Conservation (phyloP, 2,329 filamentous ascomycete genomes). For the Purpureocillium takamizusanense region DNA sequence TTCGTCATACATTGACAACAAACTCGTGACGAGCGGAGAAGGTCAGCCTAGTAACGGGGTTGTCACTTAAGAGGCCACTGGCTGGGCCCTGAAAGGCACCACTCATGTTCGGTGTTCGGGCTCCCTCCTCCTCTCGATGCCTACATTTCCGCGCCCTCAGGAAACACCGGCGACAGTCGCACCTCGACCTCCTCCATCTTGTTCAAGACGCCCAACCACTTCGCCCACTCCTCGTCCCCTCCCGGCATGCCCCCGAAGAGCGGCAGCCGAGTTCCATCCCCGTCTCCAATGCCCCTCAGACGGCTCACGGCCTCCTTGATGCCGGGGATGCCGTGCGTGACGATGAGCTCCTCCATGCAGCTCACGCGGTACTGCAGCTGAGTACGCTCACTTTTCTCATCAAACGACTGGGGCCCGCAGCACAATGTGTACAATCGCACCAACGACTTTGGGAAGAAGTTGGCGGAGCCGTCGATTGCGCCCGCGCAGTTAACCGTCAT, state of each 20-base stretch:
- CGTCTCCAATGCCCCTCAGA: slow-evolving; percentile 49
- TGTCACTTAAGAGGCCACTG: no score
- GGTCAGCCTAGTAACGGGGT: no score
- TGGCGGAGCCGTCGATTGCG: slow-evolving; percentile 53
- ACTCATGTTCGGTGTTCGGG: no score
- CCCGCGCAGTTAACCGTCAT: slow-evolving; percentile 49
- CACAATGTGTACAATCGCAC: slow-evolving; percentile 46
- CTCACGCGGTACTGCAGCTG: slow-evolving; percentile 52
- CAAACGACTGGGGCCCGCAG: slow-evolving; percentile 20
- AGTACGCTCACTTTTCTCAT: slow-evolving; percentile 39
- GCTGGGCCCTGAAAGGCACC: no score
- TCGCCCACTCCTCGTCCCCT: slow-evolving; percentile 47
- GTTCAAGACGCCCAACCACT: slow-evolving; percentile 36
- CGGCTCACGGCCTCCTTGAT: slow-evolving; percentile 56
- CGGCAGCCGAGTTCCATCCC: slow-evolving; percentile 50
- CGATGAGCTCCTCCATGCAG: slow-evolving; percentile 52
- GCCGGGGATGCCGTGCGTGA: slow-evolving; percentile 50
- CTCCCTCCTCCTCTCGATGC: no score
- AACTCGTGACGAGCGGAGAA: no score
- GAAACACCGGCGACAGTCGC: slow-evolving; percentile 9
- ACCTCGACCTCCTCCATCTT: slow-evolving; percentile 34
- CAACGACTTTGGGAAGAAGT: slow-evolving; percentile 54
- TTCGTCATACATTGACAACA: no score
- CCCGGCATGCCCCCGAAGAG: slow-evolving; percentile 48
- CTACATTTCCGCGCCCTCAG: no score